Conservation (phyloP, 768 basidiomycete species). For the Coprinopsis sp. region DNA sequence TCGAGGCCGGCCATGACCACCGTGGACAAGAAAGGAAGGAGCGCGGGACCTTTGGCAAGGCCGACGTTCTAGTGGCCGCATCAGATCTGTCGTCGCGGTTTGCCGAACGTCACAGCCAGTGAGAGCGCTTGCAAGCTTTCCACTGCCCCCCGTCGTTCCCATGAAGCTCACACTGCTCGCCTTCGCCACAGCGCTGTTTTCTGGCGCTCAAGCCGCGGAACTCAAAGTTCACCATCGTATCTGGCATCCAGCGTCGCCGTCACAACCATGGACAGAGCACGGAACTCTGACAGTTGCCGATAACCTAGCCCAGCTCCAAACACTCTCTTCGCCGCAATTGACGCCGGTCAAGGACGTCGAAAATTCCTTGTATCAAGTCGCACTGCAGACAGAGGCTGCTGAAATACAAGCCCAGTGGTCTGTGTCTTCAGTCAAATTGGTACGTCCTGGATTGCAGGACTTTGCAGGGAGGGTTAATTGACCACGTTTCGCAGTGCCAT, state of each 20-base stretch:
- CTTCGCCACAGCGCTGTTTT: constrained; percentile 13
- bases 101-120: too few species aligned
- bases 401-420: constrained; percentile 45
- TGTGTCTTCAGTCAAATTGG: constrained; percentile 58
- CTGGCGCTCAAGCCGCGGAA: constrained; percentile 21
- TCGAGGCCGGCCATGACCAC: too few species aligned
- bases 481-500: constrained; percentile 52
- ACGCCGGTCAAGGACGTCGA: constrained; percentile 30
- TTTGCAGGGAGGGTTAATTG: constrained; percentile 3
- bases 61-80: too few species aligned
- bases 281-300: constrained; percentile 34
- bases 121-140: too few species aligned
- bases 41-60: too few species aligned
- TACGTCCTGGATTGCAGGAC: constrained; percentile 25
- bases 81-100: too few species aligned
- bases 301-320: constrained; percentile 31
- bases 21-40: too few species aligned
- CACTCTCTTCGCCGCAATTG: constrained; percentile 34
- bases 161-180: constrained; percentile 16
- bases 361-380: constrained; percentile 65
- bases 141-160: background rate
- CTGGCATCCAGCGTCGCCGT: constrained; percentile 39
- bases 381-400: constrained; percentile 47
- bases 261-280: constrained; percentile 38
- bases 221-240: constrained; percentile 47